Evolutionary conservation across 148 eudicot genomes (phyloP), one percentile per base, ranked within the genome.

Genomic region (Salicornia ramosissima): DNA sequence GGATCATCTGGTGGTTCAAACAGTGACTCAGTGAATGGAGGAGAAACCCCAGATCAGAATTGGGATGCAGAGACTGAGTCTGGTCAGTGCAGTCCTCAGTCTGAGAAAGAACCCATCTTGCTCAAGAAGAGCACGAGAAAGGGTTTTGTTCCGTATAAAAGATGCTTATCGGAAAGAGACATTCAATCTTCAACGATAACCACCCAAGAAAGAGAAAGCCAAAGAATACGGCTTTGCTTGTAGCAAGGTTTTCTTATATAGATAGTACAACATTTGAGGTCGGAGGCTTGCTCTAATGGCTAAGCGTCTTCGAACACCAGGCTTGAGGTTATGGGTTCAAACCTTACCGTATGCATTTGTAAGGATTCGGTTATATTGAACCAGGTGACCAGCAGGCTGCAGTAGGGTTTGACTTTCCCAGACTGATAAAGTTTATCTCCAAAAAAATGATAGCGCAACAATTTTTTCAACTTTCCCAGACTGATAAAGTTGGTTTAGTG

Each of bases 121-220:
- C 52, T 71, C 1, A 78, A 65, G 68, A 72, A 64, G 56, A 79
- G 76, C 60, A 29, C 52, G 31, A 67, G 57, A 24, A 86, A 76
- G 74, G 98, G 96, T 11, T 94, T 94, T 69, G 89, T 88, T 10
- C 98, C 98, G 9, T 94, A 94, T 47, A 90, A 94, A 75, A 87
- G 98, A 81, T 85, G 88, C 46, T 67, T 74, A 53, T 82, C 84
- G 0, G 85, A 82, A 75, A 81, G 86, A 54, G 80, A 75, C 22
- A 51, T 34, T 45, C 74, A 67, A 42, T 80, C 77, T 0, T 79
- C 86, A 10, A 53, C 65, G 8, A 52, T 67, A 52, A 53, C 53
- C 24, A 70, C 55, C 8, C 81, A 84, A 30, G 92, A 84, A 61
- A 78, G 79, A 30, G 86, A 85, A 60, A 78, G 80, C 39, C 85